phyloP scores from a whole-genome alignment of 345 rosid genomes.

The Lumnitzera littorea region DNA sequence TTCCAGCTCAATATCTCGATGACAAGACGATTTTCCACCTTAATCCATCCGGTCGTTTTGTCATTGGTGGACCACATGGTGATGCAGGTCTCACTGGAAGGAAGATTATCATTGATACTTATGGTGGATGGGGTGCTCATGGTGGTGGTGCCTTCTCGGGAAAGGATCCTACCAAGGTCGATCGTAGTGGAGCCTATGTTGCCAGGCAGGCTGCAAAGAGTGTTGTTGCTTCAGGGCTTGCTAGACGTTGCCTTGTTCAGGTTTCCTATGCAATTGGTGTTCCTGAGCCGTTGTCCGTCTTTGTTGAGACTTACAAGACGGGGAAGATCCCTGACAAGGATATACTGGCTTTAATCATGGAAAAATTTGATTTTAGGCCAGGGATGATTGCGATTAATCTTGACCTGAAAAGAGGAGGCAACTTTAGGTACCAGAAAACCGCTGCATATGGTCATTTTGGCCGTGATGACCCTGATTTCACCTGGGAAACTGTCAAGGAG shows the following conservation, averaged over 20 bases:
- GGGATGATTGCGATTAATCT: constrained; percentile 25
- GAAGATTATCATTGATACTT: constrained; percentile 22
- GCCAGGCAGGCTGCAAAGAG: constrained; percentile 26
- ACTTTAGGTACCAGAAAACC: constrained; percentile 23
- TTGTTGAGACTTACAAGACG: constrained; percentile 18
- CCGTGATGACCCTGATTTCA: constrained; percentile 21
- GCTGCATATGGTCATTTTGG: constrained; percentile 28
- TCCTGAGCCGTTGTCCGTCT: constrained; percentile 20
- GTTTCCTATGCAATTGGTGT: constrained; percentile 25
- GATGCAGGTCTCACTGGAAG: constrained; percentile 24
- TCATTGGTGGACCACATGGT: constrained; percentile 23
- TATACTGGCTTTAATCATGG: constrained; percentile 19
- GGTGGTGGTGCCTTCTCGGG: constrained; percentile 28
- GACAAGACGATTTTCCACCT: constrained; percentile 25
- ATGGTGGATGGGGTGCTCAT: constrained; percentile 27
- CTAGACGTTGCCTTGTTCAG: constrained; percentile 22
- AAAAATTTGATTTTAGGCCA: constrained; percentile 26
- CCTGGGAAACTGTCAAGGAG: constrained; percentile 21
- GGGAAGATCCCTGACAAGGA: constrained; percentile 19
- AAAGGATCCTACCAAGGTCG: constrained; percentile 22
- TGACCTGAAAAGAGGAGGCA: constrained; percentile 24
- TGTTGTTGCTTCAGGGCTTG: constrained; percentile 27
- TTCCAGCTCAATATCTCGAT: constrained; percentile 18
- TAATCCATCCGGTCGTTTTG: constrained; percentile 25
- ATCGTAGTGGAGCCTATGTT: constrained; percentile 22